Base-by-base conservation (phyloP, 495 filamentous ascomycete genomes). In the Paragyromitra xinjiangensis region DNA sequence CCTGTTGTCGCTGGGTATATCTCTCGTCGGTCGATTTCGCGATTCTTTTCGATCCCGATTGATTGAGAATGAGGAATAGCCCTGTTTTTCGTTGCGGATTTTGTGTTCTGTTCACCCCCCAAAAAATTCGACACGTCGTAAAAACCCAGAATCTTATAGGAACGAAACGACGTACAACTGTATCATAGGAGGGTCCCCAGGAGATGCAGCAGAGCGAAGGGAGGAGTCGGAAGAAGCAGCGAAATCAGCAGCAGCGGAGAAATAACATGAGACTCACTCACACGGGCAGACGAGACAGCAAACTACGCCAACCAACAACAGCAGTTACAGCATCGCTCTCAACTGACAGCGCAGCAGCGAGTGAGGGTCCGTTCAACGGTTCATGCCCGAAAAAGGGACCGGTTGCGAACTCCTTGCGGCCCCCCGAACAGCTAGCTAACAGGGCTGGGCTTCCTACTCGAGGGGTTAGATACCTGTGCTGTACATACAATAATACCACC, bases 31-130 rank as follows among this genome's bases (percentile, higher is more conserved):
- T 78, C 74, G 77, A 79, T 79, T 79, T 78, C 74, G 66, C 77
- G 77, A 79, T 79, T 77, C 75, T 71, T 71, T 78, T 78, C 77
- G 77, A 79, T 79, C 77, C 66, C 77, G 77, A 79, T 79, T 79
- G 77, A 79, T 79, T 79, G 77, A 72, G 64, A 78, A 79, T 72
- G 59, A 45, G 68, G 73, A 78, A 79, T 78, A 79, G 77, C 77
- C 77, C 66, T 79, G 77, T 79, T 73, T 77, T 79, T 78, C 68
- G 72, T 50, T 78, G 64, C 73, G 78, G 39, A 76, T 75, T 80
- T 79, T 75, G 48, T 72, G 61, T 65, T 66, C 51, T 65, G 42
- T 66, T 59, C 48, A 66, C 61, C 69, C 69, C 61, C 58, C 73
- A 50, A 77, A 58, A 77, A 77, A 77, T 50, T 64, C 19, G 74